Base-by-base conservation (phyloP, 83 land plant genomes). In the Picea mariana region DNA sequence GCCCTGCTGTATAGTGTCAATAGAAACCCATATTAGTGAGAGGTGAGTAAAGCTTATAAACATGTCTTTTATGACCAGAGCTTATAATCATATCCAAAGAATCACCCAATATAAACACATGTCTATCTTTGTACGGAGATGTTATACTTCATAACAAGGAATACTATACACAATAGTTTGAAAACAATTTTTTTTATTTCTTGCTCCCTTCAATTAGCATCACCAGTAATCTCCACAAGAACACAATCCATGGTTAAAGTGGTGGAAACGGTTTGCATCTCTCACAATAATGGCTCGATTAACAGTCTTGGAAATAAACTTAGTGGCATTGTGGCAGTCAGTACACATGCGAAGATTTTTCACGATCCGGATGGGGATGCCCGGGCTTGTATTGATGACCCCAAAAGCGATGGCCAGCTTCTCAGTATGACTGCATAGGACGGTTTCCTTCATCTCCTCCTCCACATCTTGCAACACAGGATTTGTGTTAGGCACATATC, bases 161-260 rank as follows among this genome's bases (percentile, higher is more conserved):
- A 44, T 44, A 44, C 6, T 55, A 13, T 13, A 55, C 58, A 55
- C 2, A 55, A 12, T 12, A 55, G 3, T 55, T 11, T 55, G 13
- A 11, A 55, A 55, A 55, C 3, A 55, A 55, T 0, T 2, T 11
- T 11, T 13, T 11, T 13, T 12, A 55, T 55, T 12, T 55, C 58
- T 55, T 55, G 58, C 3, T 55, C 58, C 58, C 3, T 55, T 55
- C 58, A 55, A 55, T 55, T 12, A 80, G 68, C 58, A 80, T 91
- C 81, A 91, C 92, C 92, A 91, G 49, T 88, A 91, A 79, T 88
- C 88, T 12, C 87, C 84, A 84, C 92, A 91, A 78, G 92, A 91
- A 77, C 92, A 91, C 17, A 31, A 78, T 49, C 88, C 90, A 79
- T 88, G 59, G 81, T 78, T 84, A 76, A 91, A 91, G 71, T 86